Evolutionary conservation across 129 eudicot genomes (phyloP).

Genomic region (Tanacetum coccineum): DNA sequence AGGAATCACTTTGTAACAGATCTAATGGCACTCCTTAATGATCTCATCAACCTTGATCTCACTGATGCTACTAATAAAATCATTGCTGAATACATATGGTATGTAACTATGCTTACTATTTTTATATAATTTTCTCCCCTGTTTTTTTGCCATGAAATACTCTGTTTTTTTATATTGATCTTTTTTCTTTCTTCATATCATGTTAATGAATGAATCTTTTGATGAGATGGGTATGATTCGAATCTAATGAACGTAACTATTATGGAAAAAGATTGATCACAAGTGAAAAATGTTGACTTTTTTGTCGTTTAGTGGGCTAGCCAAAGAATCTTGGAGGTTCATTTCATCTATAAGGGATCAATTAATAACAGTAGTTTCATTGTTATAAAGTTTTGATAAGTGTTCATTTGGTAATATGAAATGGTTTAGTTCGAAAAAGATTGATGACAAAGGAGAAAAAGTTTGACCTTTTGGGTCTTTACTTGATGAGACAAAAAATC

Average conservation of each 20-base stretch:
- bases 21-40: constrained; percentile 57
- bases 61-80: constrained; percentile 49
- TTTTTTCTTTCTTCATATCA: background rate
- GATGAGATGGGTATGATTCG: constrained; percentile 10
- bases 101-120: background rate
- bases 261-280: constrained; percentile 10
- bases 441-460: too few species aligned
- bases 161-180: background rate
- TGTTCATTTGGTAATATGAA: too few species aligned
- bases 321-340: constrained; percentile 2
- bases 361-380: background rate
- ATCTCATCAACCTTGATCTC: constrained; percentile 69
- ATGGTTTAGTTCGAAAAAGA: too few species aligned
- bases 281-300: constrained; percentile 1
- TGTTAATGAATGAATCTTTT: background rate
- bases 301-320: constrained; percentile 18
- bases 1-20: background rate
- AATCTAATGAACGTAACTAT: background rate
- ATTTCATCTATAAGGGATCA: constrained; percentile 2
- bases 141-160: background rate
- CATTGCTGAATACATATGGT: constrained; percentile 88
- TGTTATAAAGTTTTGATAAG: too few species aligned
- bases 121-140: background rate
- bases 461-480: too few species aligned
- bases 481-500: too few species aligned